phyloP scores from a whole-genome alignment of 148 eudicot genomes.

The Tetragonia tetragonoides region DNA sequence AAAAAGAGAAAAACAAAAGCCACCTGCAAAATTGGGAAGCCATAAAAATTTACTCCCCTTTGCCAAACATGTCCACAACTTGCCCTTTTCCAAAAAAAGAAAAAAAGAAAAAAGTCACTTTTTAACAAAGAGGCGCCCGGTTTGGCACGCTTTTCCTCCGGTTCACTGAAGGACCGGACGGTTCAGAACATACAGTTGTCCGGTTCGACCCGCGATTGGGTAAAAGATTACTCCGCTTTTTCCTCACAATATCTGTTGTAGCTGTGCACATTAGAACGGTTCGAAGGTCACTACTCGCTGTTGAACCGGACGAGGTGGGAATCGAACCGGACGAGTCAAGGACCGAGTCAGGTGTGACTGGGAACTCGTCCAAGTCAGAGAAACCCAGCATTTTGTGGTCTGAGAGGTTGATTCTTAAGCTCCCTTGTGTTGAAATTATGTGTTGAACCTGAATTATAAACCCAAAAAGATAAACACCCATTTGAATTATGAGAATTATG shows the following conservation, averaged over 20 bases:
- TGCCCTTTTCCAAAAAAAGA: conserved; percentile 1
- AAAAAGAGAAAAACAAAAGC: neutral
- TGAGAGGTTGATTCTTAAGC: conserved; percentile 11
- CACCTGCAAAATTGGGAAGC: conserved; percentile 16
- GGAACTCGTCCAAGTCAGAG: conserved; percentile 28
- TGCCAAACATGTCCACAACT: neutral
- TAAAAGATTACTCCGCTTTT: conserved; percentile 35
- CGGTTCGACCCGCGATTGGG: conserved; percentile 13
- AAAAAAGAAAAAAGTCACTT: too few relatives aligned
- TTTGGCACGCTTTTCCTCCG: conserved; percentile 45
- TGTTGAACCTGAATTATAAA: conserved; percentile 31
- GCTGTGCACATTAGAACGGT: conserved; percentile 29
- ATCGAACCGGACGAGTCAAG: conserved; percentile 30
- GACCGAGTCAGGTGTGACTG: conserved; percentile 42
- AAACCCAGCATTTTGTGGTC: conserved; percentile 22
- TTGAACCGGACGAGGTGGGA: conserved; percentile 36
- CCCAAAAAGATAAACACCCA: neutral
- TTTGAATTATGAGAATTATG: too few relatives aligned
- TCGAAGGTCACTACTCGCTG: conserved; percentile 23
- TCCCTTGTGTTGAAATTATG: conserved; percentile 17
- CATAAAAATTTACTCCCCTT: conserved; percentile 5
- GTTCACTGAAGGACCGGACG: conserved; percentile 15
- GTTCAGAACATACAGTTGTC: neutral
- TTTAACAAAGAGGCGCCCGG: conserved; percentile 41
- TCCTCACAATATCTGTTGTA: conserved; percentile 39